Evolutionary conservation across 2,329 filamentous ascomycete species (phyloP).

Genomic region (Diplodia seriata): DNA sequence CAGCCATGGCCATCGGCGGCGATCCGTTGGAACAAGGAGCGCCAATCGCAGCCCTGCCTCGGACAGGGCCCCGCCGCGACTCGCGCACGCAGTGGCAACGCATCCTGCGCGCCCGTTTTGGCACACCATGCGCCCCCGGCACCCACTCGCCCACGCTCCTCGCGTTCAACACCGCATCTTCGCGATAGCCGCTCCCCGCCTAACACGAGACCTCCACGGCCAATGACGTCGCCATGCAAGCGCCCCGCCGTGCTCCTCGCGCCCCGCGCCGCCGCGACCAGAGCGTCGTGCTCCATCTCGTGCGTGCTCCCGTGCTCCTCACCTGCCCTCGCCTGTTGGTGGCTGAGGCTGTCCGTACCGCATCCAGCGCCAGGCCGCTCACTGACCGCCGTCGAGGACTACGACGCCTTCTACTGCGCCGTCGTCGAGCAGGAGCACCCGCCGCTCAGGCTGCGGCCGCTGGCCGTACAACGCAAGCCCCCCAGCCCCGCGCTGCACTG

Average conservation of each 20-base stretch:
- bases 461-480: slow-evolving; percentile 73
- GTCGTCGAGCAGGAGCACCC: slow-evolving; percentile 85
- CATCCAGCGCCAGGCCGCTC: neutral
- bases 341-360: slow-evolving; percentile 23
- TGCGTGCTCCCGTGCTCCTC: slow-evolving; percentile 23
- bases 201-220: slow-evolving; percentile 13
- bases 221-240: slow-evolving; percentile 26
- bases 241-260: neutral
- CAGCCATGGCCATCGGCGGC: slow-evolving; percentile 11
- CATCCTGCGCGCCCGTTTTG: slow-evolving; percentile 31
- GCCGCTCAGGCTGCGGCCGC: slow-evolving; percentile 71
- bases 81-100: slow-evolving; percentile 27
- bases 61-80: slow-evolving; percentile 16
- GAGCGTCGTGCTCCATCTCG: slow-evolving; percentile 27
- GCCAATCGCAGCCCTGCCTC: slow-evolving; percentile 27
- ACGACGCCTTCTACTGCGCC: slow-evolving; percentile 94
- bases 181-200: slow-evolving; percentile 16
- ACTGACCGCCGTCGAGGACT: slow-evolving; percentile 46
- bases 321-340: slow-evolving; percentile 15
- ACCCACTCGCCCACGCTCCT: slow-evolving; percentile 7
- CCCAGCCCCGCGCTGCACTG: neutral
- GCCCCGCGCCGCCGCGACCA: slow-evolving; percentile 23
- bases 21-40: slow-evolving; percentile 28
- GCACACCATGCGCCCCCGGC: slow-evolving; percentile 14
- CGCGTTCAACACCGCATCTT: slow-evolving; percentile 26